Evolutionary conservation across 2,329 filamentous ascomycete genomes (phyloP).

Genomic region (Eutypa lata): DNA sequence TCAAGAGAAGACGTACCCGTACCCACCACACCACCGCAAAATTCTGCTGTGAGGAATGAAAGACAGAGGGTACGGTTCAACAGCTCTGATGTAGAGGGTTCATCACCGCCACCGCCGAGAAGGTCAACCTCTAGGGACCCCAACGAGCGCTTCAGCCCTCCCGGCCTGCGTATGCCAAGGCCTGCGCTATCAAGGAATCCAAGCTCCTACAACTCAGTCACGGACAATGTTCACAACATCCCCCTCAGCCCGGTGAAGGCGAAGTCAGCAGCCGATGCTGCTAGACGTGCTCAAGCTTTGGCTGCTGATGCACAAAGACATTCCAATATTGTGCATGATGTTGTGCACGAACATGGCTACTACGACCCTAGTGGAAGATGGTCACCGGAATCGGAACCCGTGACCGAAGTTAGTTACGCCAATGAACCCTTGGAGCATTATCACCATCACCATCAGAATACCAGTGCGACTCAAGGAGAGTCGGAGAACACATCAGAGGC

Average conservation of each 20-base stretch:
- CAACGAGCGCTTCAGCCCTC: constrained; percentile 3
- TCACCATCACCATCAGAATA: constrained; percentile 1
- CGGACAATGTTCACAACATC: constrained; percentile 16
- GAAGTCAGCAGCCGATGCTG: constrained; percentile 32
- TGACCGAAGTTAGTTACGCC: constrained; percentile 6
- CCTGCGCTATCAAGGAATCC: constrained; percentile 36
- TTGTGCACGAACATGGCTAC: constrained; percentile 15
- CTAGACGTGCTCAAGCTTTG: constrained; percentile 33
- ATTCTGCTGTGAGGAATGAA: constrained; percentile 4
- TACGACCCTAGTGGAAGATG: constrained; percentile 25
- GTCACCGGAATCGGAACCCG: constrained; percentile 9
- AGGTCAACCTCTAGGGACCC: constrained; percentile 1
- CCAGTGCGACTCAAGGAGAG: neutral
- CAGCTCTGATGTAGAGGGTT: constrained; percentile 1
- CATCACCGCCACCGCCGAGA: neutral
- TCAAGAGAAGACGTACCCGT: neutral
- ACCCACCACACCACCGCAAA: neutral
- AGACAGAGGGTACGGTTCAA: constrained; percentile 15
- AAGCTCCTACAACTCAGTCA: constrained; percentile 30
- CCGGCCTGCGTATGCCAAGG: constrained; percentile 22
- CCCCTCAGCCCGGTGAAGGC: constrained; percentile 6
- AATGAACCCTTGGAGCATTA: neutral
- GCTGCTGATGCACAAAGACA: constrained; percentile 31
- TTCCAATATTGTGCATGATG: constrained; percentile 15
- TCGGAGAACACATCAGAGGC: constrained; percentile 10